These are phyloP conservation scores for Kokia cookei DNA, from an alignment of 441 rosid genomes.

Conservation along the genomic window DNA sequence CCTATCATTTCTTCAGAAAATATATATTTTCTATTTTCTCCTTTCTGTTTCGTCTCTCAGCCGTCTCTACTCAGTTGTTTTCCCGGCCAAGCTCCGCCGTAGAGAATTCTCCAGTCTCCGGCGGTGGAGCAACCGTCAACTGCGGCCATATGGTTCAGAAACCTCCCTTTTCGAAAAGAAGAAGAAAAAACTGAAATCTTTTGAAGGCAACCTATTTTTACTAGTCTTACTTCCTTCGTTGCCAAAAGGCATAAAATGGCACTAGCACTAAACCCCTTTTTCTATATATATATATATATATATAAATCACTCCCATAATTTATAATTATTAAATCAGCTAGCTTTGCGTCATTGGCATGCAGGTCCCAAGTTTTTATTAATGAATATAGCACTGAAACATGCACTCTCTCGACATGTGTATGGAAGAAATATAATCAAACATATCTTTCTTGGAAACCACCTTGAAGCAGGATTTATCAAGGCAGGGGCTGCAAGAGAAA, in stretches of 20 bases:
- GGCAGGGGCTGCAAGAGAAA: conserved; percentile 30
- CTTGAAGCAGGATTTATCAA: conserved; percentile 30
- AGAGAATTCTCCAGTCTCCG: too few species aligned
- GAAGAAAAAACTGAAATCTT: too few species aligned
- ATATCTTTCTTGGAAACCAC: conserved; percentile 24
- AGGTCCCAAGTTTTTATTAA: not conserved
- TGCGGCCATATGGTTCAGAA: too few species aligned
- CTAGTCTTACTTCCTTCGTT: not conserved
- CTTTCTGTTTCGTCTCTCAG: too few species aligned
- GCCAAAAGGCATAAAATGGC: not conserved
- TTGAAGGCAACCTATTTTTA: not conserved
- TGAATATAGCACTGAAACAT: not conserved
- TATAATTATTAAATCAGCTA: not conserved
- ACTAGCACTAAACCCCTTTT: not conserved
- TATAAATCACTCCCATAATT: not conserved
- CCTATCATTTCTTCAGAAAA: too few species aligned
- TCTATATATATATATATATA: not conserved
- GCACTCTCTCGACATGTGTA: not conserved
- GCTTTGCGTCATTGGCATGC: not conserved
- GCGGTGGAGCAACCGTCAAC: too few species aligned
- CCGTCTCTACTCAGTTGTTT: too few species aligned
- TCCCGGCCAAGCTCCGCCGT: too few species aligned
- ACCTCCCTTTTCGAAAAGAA: too few species aligned
- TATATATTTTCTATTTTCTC: too few species aligned
- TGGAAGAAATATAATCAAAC: not conserved